Percentiles rank a stretch among this genome's conserved stretches.
These are phyloP conservation scores for Endotrypanum monterogeii DNA, from an alignment of 208 protist species.

Conservation along the genomic window DNA sequence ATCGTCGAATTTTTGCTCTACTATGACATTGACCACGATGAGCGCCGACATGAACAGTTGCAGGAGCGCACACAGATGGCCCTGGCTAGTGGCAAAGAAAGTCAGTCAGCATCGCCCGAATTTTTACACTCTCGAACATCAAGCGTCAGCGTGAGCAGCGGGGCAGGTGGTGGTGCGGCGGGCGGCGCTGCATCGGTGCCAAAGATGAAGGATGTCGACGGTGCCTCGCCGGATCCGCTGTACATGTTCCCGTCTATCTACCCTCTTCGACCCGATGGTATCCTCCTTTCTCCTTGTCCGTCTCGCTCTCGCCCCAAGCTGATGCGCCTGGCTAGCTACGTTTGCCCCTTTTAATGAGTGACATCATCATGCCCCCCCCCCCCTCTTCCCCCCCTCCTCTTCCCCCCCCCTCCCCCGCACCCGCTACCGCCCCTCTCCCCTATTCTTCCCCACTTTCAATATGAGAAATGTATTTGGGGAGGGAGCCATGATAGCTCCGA, in stretches of 20 bases:
- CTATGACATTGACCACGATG: conserved; percentile 47
- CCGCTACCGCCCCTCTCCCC: neutral
- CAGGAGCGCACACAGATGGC: conserved; percentile 1
- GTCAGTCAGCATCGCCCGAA: neutral
- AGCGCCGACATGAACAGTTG: conserved; percentile 32
- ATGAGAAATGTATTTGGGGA: neutral
- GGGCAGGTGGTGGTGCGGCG: neutral
- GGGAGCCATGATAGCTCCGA: too few species aligned
- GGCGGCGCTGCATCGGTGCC: conserved; percentile 9
- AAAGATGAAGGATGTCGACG: conserved; percentile 19
- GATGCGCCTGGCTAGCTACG: conserved; percentile 52
- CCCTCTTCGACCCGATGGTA: conserved; percentile 44
- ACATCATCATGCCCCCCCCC: neutral
- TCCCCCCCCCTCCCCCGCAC: neutral
- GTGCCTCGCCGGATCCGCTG: conserved; percentile 13
- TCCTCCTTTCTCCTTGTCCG: conserved; percentile 46
- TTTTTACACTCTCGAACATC: conserved; percentile 21
- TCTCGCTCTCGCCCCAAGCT: conserved; percentile 39
- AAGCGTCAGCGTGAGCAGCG: conserved; percentile 2
- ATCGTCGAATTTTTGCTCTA: conserved; percentile 73
- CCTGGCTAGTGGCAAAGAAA: neutral
- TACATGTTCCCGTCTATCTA: conserved; percentile 28
- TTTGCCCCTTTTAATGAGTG: conserved; percentile 53
- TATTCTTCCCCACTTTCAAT: neutral
- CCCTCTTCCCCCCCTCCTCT: neutral